Conservation (phyloP, 2,329 filamentous ascomycete genomes). For the Cyanodermella asteris region DNA sequence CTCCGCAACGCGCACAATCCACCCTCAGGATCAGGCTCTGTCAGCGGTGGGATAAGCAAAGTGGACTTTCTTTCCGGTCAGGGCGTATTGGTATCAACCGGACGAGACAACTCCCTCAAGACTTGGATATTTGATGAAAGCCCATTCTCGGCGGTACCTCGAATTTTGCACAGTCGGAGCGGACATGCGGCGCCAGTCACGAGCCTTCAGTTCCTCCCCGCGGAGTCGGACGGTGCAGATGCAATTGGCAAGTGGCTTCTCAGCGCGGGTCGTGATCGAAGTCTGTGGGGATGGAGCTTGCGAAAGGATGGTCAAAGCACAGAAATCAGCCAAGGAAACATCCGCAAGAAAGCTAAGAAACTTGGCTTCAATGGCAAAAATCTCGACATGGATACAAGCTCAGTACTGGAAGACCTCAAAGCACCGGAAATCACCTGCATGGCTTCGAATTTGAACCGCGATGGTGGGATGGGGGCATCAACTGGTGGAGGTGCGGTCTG, state of each 20-base stretch:
- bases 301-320: conserved; percentile 83
- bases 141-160: conserved; percentile 68
- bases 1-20: conserved; percentile 75
- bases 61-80: conserved; percentile 79
- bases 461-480: conserved; percentile 76
- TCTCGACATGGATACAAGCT: conserved; percentile 4
- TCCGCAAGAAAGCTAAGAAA: conserved; percentile 70
- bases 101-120: conserved; percentile 79
- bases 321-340: conserved; percentile 76
- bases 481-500: conserved; percentile 61
- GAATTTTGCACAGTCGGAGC: conserved; percentile 64
- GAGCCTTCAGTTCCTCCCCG: conserved; percentile 62
- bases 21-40: conserved; percentile 30
- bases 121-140: conserved; percentile 93
- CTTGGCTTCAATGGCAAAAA: conserved; percentile 37
- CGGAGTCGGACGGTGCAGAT: conserved; percentile 75
- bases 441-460: conserved; percentile 76
- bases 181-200: conserved; percentile 78
- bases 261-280: conserved; percentile 72
- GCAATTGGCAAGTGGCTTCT: conserved; percentile 82
- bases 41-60: conserved; percentile 61
- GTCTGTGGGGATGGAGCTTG: conserved; percentile 90
- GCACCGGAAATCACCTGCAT: conserved; percentile 83
- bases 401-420: conserved; percentile 36
- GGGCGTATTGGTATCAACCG: conserved; percentile 72